Evolutionary conservation across 805 yeast genomes (phyloP), one percentile per base, ranked within the genome.

Genomic region (Candida ipomoeae): DNA sequence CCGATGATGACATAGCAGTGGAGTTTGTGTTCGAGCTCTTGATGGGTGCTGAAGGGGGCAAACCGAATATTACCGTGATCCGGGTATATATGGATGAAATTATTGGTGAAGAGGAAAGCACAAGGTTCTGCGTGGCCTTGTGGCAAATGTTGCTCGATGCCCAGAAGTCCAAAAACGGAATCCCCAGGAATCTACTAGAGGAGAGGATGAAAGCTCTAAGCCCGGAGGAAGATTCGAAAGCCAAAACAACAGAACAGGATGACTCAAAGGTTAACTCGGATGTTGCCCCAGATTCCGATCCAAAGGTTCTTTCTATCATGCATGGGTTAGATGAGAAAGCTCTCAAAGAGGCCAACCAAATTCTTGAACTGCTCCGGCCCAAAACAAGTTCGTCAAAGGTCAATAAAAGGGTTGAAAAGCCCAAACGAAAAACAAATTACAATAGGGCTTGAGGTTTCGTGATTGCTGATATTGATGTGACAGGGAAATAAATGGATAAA

Each of bases 1-100:
- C 80, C 0, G 82, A 77, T 42, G 84, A 80, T 55, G 84, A 80
- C 21, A 73, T 80, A 3, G 67, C 75, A 5, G 64, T 69, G 2
- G 81, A 75, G 37, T 79, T 76, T 49, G 60, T 75, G 3, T 61
- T 63, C 44, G 82, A 80, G 57, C 60, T 80, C 41, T 58, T 80
- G 21, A 49, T 56, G 3, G 53, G 55, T 7, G 63, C 61, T 11
- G 68, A 62, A 7, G 71, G 66, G 7, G 51, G 51, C 10, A 51
- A 55, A 15, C 75, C 78, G 0, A 69, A 71, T 48, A 71, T 77
- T n/a, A 63, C 65, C 31, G 66, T 64, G 10, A 67, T 80, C 21
- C 71, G 72, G 41, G 51, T 62, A 10, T 82, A 80, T 48, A 54
- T 79, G 63, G 51, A 57, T 35, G 79, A 76, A n/a, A 79, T 79